Conservation (phyloP, 345 rosid species). For the Zanthoxylum bungeanum region DNA sequence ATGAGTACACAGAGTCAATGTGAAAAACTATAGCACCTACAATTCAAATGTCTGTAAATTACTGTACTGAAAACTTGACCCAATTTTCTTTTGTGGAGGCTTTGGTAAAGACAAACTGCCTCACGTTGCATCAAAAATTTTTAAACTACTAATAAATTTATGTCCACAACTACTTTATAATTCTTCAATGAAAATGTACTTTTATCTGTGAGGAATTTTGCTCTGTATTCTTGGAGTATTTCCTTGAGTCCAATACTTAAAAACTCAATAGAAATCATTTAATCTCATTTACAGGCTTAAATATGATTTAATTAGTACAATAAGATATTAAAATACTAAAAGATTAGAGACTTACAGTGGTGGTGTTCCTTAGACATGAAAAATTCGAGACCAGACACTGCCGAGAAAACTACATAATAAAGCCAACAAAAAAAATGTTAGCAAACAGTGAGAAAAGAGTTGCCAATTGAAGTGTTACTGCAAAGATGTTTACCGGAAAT, state of each 20-base stretch:
- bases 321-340: background rate
- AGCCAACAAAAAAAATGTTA: slow-evolving; percentile 19
- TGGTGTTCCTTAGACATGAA: slow-evolving; percentile 91
- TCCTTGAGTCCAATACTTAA: background rate
- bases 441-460: background rate
- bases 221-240: too few relatives aligned
- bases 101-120: background rate
- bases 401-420: slow-evolving; percentile 70
- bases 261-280: background rate
- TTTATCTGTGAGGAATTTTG: background rate
- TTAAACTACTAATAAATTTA: background rate
- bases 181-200: background rate
- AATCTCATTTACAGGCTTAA: background rate
- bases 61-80: background rate
- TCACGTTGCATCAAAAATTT: background rate
- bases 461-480: background rate
- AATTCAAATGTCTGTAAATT: background rate
- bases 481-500: slow-evolving; percentile 65
- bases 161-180: background rate
- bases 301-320: too few relatives aligned
- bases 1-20: background rate
- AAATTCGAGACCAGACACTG: slow-evolving; percentile 94
- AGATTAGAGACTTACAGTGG: slow-evolving; percentile 59
- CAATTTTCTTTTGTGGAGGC: background rate
- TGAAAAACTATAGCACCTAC: background rate